These are phyloP conservation scores for Clitopilus hobsonii DNA, from an alignment of 768 basidiomycete species.

Conservation along the genomic window DNA sequence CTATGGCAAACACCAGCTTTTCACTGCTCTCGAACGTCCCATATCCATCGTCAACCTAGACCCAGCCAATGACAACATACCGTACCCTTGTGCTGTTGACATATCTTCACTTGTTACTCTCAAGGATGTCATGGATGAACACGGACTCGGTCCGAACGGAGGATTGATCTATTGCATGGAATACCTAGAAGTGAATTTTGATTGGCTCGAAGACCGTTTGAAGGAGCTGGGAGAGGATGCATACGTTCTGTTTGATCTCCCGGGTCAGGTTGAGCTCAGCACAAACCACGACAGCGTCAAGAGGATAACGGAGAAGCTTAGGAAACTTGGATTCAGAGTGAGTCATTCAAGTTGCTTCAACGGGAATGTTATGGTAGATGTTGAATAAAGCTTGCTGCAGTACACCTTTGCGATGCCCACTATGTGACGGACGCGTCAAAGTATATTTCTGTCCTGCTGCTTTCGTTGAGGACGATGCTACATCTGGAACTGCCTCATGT, in stretches of 20 bases:
- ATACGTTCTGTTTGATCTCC: slow-evolving; percentile 92
- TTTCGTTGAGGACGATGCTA: slow-evolving; percentile 95
- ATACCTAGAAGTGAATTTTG: slow-evolving; percentile 92
- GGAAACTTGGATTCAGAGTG: slow-evolving; percentile 81
- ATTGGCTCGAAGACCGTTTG: slow-evolving; percentile 75
- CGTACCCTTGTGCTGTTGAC: slow-evolving; percentile 88
- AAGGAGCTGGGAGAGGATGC: slow-evolving; percentile 63
- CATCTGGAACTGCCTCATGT: slow-evolving; percentile 97
- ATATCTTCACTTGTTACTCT: slow-evolving; percentile 85
- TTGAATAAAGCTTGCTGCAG: slow-evolving; percentile 73
- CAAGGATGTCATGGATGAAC: slow-evolving; percentile 78
- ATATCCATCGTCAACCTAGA: slow-evolving; percentile 93
- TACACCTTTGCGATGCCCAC: slow-evolving; percentile 95
- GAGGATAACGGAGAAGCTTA: slow-evolving; percentile 65
- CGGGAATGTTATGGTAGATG: not conserved
- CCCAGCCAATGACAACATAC: slow-evolving; percentile 85
- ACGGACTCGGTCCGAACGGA: slow-evolving; percentile 90
- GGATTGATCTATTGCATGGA: slow-evolving; percentile 97
- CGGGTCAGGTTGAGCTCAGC: slow-evolving; percentile 95
- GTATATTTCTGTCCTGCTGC: slow-evolving; percentile 87
- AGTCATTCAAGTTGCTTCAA: slow-evolving; percentile 22
- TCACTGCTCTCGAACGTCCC: slow-evolving; percentile 80
- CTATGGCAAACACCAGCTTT: slow-evolving; percentile 83
- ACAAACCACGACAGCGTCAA: slow-evolving; percentile 93
- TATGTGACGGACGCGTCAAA: slow-evolving; percentile 96